Conservation (phyloP, 768 basidiomycete species). For the Serpula lacrymans region DNA sequence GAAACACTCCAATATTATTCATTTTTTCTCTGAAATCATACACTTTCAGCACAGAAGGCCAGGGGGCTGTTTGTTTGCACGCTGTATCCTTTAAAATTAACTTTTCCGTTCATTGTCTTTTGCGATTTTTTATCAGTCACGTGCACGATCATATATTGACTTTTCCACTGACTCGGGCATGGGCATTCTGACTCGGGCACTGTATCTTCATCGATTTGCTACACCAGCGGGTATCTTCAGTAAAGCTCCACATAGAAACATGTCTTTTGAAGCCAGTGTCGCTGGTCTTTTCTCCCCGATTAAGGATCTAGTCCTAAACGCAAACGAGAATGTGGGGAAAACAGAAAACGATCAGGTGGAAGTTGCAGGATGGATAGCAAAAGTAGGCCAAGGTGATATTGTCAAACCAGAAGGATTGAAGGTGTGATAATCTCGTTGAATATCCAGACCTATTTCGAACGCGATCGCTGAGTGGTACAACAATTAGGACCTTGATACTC, state of each 20-base stretch:
- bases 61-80: too few species aligned
- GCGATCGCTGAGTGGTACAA: not conserved
- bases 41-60: too few species aligned
- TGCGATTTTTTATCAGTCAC: too few species aligned
- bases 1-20: too few species aligned
- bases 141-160: slow-evolving; percentile 14
- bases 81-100: too few species aligned
- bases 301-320: slow-evolving; percentile 52
- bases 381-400: slow-evolving; percentile 48
- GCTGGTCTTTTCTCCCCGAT: slow-evolving; percentile 44
- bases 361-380: slow-evolving; percentile 69
- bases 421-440: slow-evolving; percentile 32
- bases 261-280: slow-evolving; percentile 54
- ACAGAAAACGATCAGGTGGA: slow-evolving; percentile 61
- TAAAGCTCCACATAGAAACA: slow-evolving; percentile 25
- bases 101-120: too few species aligned
- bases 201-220: slow-evolving; percentile 23
- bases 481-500: slow-evolving; percentile 73
- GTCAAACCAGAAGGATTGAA: slow-evolving; percentile 45
- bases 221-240: slow-evolving; percentile 6
- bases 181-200: slow-evolving; percentile 16
- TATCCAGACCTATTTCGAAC: not conserved
- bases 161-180: slow-evolving; percentile 8
- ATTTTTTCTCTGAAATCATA: too few species aligned
- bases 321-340: slow-evolving; percentile 42